These are phyloP conservation scores for Aspergillus flavus DNA, from an alignment of 2,329 filamentous ascomycete genomes.

Conservation along the genomic window DNA sequence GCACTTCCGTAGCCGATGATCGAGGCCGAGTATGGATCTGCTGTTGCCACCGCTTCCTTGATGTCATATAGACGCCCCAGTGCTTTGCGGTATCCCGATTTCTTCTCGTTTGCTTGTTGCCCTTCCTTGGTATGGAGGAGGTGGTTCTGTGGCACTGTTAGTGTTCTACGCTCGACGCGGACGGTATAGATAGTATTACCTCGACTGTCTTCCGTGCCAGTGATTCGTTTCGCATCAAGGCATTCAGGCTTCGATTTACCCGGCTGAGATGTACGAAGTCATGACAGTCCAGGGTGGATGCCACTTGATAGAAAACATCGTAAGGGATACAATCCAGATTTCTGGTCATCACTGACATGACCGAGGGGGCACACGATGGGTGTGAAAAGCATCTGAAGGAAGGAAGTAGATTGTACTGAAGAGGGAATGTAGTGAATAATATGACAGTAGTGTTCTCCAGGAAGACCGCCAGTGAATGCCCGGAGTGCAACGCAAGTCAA, in stretches of 20 bases:
- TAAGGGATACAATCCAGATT: slow-evolving; percentile 58
- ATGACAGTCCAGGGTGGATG: slow-evolving; percentile 57
- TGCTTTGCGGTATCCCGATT: slow-evolving; percentile 53
- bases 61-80: slow-evolving; percentile 65
- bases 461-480: not conserved
- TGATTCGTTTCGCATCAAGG: slow-evolving; percentile 55
- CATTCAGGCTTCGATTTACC: slow-evolving; percentile 55
- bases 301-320: slow-evolving; percentile 65
- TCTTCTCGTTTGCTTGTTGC: slow-evolving; percentile 36
- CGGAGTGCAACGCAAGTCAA: not conserved
- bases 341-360: slow-evolving; percentile 24
- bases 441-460: not conserved
- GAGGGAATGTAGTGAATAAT: not conserved
- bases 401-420: not conserved
- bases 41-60: slow-evolving; percentile 61
- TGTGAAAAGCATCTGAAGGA: slow-evolving; percentile 7
- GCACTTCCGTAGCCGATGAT: slow-evolving; percentile 62
- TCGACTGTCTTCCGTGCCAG: slow-evolving; percentile 62
- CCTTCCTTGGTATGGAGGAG: slow-evolving; percentile 51
- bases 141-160: slow-evolving; percentile 38
- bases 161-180: not conserved
- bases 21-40: slow-evolving; percentile 63
- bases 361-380: slow-evolving; percentile 13
- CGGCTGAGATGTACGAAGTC: slow-evolving; percentile 61
- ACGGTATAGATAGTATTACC: slow-evolving; percentile 43